Percentiles rank a stretch among this genome's conserved stretches.
These are phyloP conservation scores for Kodamaea fukazawae DNA, from an alignment of 805 yeast genomes.

Conservation along the genomic window DNA sequence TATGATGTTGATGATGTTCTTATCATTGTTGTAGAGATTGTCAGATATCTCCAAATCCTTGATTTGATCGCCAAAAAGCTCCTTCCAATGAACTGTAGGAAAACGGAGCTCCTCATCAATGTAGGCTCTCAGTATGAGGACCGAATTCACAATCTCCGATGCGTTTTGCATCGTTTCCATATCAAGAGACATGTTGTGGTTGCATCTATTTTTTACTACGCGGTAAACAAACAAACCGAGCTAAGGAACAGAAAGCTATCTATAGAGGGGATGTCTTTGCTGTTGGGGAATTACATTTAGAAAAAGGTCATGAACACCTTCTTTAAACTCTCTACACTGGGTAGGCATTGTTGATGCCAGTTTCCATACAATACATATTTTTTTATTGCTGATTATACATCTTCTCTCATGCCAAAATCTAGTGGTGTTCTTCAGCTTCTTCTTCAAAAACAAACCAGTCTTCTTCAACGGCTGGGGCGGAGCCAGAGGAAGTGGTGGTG, in stretches of 20 bases:
- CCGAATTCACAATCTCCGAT: conserved; percentile 34
- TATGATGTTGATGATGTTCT: conserved; percentile 33
- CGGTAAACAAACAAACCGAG: no score
- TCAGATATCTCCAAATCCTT: conserved; percentile 25
- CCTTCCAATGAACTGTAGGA: conserved; percentile 34
- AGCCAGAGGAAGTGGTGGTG: conserved; percentile 20
- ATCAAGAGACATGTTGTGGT: conserved; percentile 18
- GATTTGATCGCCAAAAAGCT: conserved; percentile 26
- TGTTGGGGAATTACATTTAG: not conserved
- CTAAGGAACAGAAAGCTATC: not conserved
- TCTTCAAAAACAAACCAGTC: conserved; percentile 84
- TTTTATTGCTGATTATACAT: not conserved
- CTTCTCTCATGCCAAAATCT: conserved; percentile 15
- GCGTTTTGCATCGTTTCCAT: conserved; percentile 36
- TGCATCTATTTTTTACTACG: not conserved
- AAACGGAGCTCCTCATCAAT: conserved; percentile 30
- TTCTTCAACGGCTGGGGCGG: conserved; percentile 50
- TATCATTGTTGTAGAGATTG: conserved; percentile 31
- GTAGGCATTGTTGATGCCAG: no score
- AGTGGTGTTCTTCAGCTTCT: conserved; percentile 55
- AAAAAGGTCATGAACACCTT: not conserved
- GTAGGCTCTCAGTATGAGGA: conserved; percentile 35
- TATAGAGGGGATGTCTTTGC: not conserved
- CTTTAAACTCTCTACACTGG: no score
- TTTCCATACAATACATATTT: not conserved